Evolutionary conservation across 352 stramenopile genomes (phyloP), one percentile per base, ranked within the genome.

Genomic region (Globisporangium heterothallicum): DNA sequence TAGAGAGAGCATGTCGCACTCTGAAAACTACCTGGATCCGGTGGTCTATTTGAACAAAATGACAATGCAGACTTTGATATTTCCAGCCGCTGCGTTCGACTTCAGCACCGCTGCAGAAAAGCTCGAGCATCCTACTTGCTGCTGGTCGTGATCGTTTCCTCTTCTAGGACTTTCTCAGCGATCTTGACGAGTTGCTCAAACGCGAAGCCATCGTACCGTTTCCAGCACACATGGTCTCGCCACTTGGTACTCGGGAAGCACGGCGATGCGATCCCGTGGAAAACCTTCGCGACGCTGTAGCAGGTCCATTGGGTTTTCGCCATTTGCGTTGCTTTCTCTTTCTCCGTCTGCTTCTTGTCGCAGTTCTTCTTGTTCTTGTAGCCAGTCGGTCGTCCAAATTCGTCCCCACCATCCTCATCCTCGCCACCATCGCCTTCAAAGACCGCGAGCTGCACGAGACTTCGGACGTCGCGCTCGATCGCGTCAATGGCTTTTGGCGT

Each of bases 101-200:
- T 46, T 46, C n/a, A n/a, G 2, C 5, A 6, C 19, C 4, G 9
- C 24, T 16, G 24, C 40, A n/a, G 24, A 25, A 46, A 18, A n/a
- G n/a, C n/a, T n/a, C n/a, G n/a, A n/a, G n/a, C n/a, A 18, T 46
- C 22, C 14, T 12, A 32, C 21, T 25, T 21, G n/a, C 13, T 14
- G 16, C 29, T 3, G 18, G 10, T 6, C 4, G 34, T 32, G 18
- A 7, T 1, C 13, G 10, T n/a, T 16, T 53, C 49, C 42, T 83
- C 63, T 4, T 26, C 18, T 13, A 90, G 21, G 5, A 88, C 77
- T 60, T 78, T 81, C 21, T 75, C 48, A 7, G 73, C 75, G 40
- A 88, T 81, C 42, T 66, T 56, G 21, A 88, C 72, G n/a, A 92
- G 67, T 30, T 75, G 67, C 40, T 90, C 81, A 47, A 92, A 94